These are phyloP conservation scores for Lasiosphaeria hispida DNA, from an alignment of 495 filamentous ascomycete genomes.

Conservation along the genomic window DNA sequence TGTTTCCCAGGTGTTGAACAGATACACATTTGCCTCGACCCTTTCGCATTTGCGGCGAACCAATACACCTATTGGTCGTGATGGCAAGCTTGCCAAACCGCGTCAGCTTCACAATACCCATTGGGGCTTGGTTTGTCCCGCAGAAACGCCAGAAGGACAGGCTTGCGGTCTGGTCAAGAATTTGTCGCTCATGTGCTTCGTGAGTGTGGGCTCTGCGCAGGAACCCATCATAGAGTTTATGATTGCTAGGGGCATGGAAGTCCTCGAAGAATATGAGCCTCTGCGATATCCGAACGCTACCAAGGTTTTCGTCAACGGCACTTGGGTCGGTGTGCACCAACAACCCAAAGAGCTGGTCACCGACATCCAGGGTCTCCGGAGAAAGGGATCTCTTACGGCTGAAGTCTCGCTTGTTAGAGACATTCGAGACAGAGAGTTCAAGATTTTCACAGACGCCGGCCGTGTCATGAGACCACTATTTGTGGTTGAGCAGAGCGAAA, in stretches of 20 bases:
- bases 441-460: conserved; percentile 96
- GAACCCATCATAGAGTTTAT: conserved; percentile 93
- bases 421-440: conserved; percentile 95
- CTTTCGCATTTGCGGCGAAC: conserved; percentile 94
- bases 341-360: conserved; percentile 77
- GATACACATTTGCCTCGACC: conserved; percentile 95
- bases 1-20: conserved; percentile 96
- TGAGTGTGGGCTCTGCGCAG: conserved; percentile 86
- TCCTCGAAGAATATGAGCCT: conserved; percentile 94
- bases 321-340: conserved; percentile 91
- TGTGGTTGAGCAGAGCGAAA: conserved; percentile 69
- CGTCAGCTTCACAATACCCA: conserved; percentile 98
- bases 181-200: conserved; percentile 94
- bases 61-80: conserved; percentile 95
- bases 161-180: conserved; percentile 99
- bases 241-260: conserved; percentile 89
- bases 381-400: conserved; percentile 68
- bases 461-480: conserved; percentile 91
- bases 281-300: conserved; percentile 85
- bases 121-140: conserved; percentile 96
- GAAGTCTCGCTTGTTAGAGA: conserved; percentile 93
- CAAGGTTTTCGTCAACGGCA: conserved; percentile 96
- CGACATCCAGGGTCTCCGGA: conserved; percentile 72
- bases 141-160: conserved; percentile 97
- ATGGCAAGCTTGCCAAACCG: conserved; percentile 97